Conservation (phyloP, 208 protist genomes). For the Trypanosoma scelopori region DNA sequence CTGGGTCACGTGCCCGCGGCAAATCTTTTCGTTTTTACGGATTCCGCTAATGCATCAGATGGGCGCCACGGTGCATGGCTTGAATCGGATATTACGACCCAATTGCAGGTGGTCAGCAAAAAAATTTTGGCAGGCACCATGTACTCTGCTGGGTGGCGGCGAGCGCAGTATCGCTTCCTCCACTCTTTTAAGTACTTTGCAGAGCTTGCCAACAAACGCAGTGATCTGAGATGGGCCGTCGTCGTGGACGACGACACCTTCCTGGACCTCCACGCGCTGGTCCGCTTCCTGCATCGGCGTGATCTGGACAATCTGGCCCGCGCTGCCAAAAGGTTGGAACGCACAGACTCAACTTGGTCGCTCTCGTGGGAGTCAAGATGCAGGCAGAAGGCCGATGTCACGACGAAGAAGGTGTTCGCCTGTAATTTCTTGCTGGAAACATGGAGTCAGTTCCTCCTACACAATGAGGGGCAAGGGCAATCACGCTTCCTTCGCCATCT, state of each 20-base stretch:
- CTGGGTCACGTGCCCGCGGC: slow-evolving; percentile 20
- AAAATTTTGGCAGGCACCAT: slow-evolving; percentile 11
- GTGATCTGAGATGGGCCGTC: slow-evolving; percentile 11
- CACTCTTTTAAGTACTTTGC: slow-evolving; percentile 15
- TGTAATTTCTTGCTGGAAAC: background rate
- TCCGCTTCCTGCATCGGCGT: slow-evolving; percentile 10
- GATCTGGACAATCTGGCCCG: slow-evolving; percentile 4
- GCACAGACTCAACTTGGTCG: background rate
- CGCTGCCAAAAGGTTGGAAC: background rate
- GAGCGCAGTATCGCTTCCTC: slow-evolving; percentile 30
- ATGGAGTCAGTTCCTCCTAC: background rate
- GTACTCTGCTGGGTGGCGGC: slow-evolving; percentile 25
- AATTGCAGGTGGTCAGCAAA: background rate
- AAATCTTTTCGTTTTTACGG: slow-evolving; percentile 29
- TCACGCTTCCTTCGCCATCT: background rate
- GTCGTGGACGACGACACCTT: slow-evolving; percentile 31
- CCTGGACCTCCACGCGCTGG: slow-evolving; percentile 26
- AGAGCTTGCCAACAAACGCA: background rate
- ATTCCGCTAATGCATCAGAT: slow-evolving; percentile 17
- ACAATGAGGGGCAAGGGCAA: too few relatives aligned
- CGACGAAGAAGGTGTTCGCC: background rate
- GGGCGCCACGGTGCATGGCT: slow-evolving; percentile 28
- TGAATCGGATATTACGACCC: slow-evolving; percentile 5
- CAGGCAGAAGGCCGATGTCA: background rate
- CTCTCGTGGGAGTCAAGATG: background rate